Conservation (phyloP, 805 yeast genomes). For the Nakazawaea ambrosiae region DNA sequence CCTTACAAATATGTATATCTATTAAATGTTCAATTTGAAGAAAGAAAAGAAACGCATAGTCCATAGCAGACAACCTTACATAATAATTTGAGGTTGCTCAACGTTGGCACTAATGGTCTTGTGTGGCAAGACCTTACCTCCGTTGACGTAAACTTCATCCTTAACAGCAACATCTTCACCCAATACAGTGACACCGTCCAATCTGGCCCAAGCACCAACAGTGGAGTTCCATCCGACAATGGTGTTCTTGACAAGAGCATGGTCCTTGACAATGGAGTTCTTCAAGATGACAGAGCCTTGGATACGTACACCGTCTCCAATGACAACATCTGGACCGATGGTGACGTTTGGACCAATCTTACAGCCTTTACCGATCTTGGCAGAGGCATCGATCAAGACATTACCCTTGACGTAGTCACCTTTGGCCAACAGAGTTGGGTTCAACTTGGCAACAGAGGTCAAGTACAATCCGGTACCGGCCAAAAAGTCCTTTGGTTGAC, state of each 20-base stretch:
- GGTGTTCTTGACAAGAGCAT: conserved; percentile 95
- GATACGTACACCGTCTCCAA: conserved; percentile 98
- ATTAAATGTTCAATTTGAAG: too few species aligned
- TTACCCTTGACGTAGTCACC: conserved; percentile 69
- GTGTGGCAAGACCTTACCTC: conserved; percentile 99
- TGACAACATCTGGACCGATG: conserved; percentile 91
- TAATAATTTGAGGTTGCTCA: conserved; percentile 96
- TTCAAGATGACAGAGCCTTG: conserved; percentile 89
- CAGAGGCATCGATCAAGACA: conserved; percentile 91
- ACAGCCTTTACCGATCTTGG: conserved; percentile 86
- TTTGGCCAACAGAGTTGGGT: conserved; percentile 59
- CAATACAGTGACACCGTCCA: conserved; percentile 93
- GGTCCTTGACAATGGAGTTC: conserved; percentile 90
- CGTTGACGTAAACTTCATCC: conserved; percentile 98
- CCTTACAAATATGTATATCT: too few species aligned
- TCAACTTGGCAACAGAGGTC: conserved; percentile 76
- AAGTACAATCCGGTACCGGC: conserved; percentile 93
- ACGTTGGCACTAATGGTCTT: conserved; percentile 93
- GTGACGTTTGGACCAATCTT: conserved; percentile 98
- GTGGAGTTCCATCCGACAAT: conserved; percentile 99
- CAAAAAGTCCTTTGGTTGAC: conserved; percentile 99
- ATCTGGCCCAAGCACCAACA: conserved; percentile 98
- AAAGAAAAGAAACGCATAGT: too few species aligned
- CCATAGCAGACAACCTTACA: conserved; percentile 46
- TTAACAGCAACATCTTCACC: conserved; percentile 99